Base-by-base conservation (phyloP, 306 rosid species). In the Dalbergia cultrata region DNA sequence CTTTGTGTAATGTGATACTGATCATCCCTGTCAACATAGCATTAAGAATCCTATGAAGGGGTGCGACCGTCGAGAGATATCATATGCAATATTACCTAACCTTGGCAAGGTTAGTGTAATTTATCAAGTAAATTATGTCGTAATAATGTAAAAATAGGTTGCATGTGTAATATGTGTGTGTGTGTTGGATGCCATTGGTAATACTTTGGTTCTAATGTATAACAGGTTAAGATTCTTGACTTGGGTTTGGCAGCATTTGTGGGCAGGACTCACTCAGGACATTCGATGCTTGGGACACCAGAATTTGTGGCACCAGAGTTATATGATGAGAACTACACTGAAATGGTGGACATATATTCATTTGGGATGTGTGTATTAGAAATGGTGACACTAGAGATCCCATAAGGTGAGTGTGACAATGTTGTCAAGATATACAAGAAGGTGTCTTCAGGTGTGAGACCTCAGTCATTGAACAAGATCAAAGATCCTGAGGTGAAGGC, bases 291-390 rank as follows among this genome's bases (percentile, higher is more conserved):
- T 0, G 99, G 99, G 11, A 95, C 97, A 3, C 97, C 97, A 0
- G 97, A 95, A 67, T 95, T 92, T 58, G 92, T 95, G 98, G 98
- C 98, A 2, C 97, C 97, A 0, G 98, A 93, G 76, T 86, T 95
- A 5, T 95, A 93, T 3, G 97, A 95, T 2, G 98, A 91, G 72
- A 79, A 89, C 66, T 95, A 95, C 84, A 93, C 97, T 0, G 98
- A 95, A 73, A 39, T 90, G 84, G 99, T 95, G 80, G 99, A 95
- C 76, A 95, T 95, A 44, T 95, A 93, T 77, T 93, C 99, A 14
- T 95, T 91, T 70, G 99, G 97, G 1, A 89, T 95, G 97, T 95
- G 97, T 57, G 87, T 95, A 22, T 74, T 93, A 10, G 99, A 95
- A 72, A 90, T 95, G 93, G 94, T 93, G 31, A 93, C 99, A 10